Percentiles rank a stretch among this genome's conserved stretches.
phyloP scores from a whole-genome alignment of 2,329 filamentous ascomycete genomes.

The Cladosporium austrohemisphaericum region DNA sequence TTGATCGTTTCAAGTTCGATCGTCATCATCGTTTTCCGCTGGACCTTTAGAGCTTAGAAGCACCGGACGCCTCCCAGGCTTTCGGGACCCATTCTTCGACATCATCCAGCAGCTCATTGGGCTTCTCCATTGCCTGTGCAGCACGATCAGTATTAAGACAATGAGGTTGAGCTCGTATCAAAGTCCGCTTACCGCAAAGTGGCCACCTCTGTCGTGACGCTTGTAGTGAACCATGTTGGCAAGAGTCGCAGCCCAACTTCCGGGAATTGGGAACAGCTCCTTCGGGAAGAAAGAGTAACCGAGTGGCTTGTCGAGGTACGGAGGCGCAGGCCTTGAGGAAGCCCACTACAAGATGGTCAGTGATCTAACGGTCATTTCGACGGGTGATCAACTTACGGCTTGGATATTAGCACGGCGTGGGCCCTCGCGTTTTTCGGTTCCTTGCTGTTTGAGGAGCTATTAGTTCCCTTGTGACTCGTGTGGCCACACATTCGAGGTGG shows the following conservation, averaged over 20 bases:
- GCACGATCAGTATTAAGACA: not conserved
- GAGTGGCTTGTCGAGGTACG: conserved; percentile 39
- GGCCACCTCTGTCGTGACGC: conserved; percentile 38
- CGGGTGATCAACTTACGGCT: not conserved
- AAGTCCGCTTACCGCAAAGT: conserved; percentile 38
- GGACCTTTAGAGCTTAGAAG: conserved; percentile 7
- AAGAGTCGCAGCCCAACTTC: conserved; percentile 33
- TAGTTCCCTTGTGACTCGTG: not conserved
- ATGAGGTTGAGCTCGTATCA: conserved; percentile 5
- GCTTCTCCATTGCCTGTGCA: conserved; percentile 34
- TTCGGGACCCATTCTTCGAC: conserved; percentile 33
- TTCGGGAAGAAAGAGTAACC: conserved; percentile 45
- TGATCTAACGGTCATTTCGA: not conserved
- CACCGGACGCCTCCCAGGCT: conserved; percentile 24
- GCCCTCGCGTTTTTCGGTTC: not conserved
- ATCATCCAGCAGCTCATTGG: conserved; percentile 31
- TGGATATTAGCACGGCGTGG: not conserved
- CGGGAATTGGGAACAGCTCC: conserved; percentile 39
- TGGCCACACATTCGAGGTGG: not conserved
- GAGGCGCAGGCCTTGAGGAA: conserved; percentile 5
- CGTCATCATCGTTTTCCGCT: too few relatives aligned
- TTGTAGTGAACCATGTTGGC: conserved; percentile 37
- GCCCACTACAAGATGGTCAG: too few relatives aligned
- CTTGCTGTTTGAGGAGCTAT: conserved; percentile 2
- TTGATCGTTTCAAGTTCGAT: too few relatives aligned